phyloP scores from a whole-genome alignment of 176 grass and related monocot species.

The Carex littledalei region DNA sequence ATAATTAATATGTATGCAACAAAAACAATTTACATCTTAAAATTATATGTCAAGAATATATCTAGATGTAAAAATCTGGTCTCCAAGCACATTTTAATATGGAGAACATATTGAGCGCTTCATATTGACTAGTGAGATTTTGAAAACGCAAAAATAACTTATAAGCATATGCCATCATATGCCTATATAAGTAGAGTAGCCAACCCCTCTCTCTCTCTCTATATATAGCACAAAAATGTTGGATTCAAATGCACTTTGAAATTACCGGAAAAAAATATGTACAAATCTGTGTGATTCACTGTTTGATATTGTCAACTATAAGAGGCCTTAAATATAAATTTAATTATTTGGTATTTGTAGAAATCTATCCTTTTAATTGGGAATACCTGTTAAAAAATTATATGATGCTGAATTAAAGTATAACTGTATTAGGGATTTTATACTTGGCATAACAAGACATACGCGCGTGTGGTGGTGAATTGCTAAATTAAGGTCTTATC shows the following conservation, averaged over 20 bases:
- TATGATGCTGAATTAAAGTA: not conserved
- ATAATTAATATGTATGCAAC: not conserved
- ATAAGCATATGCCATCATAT: no score
- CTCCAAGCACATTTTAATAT: no score
- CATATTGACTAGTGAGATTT: no score
- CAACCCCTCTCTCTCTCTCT: no score
- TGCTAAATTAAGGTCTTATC: not conserved
- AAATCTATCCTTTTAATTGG: not conserved
- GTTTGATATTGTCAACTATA: not conserved
- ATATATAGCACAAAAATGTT: not conserved
- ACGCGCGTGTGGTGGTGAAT: not conserved
- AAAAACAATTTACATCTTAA: not conserved
- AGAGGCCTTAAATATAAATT: not conserved
- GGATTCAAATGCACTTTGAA: not conserved
- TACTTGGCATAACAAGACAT: not conserved
- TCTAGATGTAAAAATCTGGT: no score
- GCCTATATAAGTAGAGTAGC: no score
- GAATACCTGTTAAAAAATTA: not conserved
- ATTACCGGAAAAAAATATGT: not conserved
- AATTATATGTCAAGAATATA: not conserved
- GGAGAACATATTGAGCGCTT: no score
- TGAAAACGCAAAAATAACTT: no score
- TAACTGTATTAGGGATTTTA: not conserved
- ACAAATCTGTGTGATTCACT: not conserved
- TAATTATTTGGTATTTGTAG: not conserved